Evolutionary conservation across 208 protist genomes (phyloP).

Genomic region (Kentomonas sorsogonicus): DNA sequence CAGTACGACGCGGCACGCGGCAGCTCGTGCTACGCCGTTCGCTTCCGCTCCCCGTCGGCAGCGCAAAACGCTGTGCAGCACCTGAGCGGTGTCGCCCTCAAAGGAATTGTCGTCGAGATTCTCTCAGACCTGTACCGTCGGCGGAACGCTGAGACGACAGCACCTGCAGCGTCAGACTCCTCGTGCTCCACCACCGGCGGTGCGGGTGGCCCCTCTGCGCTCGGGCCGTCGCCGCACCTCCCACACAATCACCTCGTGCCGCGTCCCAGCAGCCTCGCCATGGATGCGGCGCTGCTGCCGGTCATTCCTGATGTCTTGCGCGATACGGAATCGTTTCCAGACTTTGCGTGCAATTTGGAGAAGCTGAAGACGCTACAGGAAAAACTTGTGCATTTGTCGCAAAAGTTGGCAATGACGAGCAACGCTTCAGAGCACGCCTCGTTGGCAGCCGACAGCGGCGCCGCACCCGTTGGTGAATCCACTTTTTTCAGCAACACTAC

Average conservation of each 20-base stretch:
- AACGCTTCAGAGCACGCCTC: too few species aligned
- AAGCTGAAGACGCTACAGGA: constrained; percentile 1
- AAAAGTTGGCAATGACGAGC: too few species aligned
- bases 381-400: not conserved
- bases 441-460: too few species aligned
- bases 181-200: not conserved
- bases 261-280: constrained; percentile 39
- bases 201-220: not conserved
- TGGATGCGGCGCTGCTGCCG: constrained; percentile 37
- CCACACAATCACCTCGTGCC: constrained; percentile 69
- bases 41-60: constrained; percentile 29
- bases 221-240: constrained; percentile 7
- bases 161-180: too few species aligned
- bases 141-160: not conserved
- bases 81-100: constrained; percentile 53
- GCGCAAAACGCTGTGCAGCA: constrained; percentile 62
- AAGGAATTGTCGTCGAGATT: constrained; percentile 59
- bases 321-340: not conserved
- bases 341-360: not conserved
- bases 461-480: too few species aligned
- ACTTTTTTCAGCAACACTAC: not conserved
- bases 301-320: too few species aligned
- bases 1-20: constrained; percentile 58
- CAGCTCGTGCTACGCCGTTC: constrained; percentile 48
- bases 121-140: constrained; percentile 33